Evolutionary conservation across 2,329 filamentous ascomycete species (phyloP).

Genomic region (Apiospora saccharicola): DNA sequence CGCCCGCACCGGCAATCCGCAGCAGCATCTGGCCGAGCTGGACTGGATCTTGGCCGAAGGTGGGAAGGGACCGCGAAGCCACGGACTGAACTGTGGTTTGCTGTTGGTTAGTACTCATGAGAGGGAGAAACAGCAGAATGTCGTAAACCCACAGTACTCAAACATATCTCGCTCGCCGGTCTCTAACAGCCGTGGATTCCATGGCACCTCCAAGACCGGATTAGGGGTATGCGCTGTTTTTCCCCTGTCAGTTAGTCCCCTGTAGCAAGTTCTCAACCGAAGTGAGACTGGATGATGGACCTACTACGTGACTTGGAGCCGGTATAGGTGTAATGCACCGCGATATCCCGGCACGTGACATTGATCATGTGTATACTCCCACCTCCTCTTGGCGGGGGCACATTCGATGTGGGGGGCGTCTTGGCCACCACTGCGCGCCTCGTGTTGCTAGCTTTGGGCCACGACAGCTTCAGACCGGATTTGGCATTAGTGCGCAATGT

Average conservation of each 20-base stretch:
- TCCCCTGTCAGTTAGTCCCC: not conserved
- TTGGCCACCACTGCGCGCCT: conserved; percentile 33
- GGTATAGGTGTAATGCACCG: conserved; percentile 32
- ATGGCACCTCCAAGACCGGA: not conserved
- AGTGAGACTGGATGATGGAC: not conserved
- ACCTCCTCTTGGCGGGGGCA: not conserved
- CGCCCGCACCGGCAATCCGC: conserved; percentile 34
- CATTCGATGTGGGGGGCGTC: not conserved
- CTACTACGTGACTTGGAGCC: conserved; percentile 20
- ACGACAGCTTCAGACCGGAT: conserved; percentile 31
- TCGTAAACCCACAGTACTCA: not conserved
- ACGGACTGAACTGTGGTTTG: conserved; percentile 27
- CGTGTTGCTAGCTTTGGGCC: conserved; percentile 32
- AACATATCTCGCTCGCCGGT: not conserved
- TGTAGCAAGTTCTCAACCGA: not conserved
- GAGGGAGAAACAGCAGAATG: not conserved
- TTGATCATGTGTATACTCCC: conserved; percentile 30
- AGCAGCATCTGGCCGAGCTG: conserved; percentile 33
- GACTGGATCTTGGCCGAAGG: conserved; percentile 32
- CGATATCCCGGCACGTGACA: conserved; percentile 31
- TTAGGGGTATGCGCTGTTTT: not conserved
- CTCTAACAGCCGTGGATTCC: not conserved
- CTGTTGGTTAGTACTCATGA: not conserved
- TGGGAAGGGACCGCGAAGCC: conserved; percentile 36
- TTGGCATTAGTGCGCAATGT: not conserved